Percentiles rank a stretch among this genome's conserved stretches.
Conservation (phyloP, 805 yeast species). For the Suhomyces sp. region DNA sequence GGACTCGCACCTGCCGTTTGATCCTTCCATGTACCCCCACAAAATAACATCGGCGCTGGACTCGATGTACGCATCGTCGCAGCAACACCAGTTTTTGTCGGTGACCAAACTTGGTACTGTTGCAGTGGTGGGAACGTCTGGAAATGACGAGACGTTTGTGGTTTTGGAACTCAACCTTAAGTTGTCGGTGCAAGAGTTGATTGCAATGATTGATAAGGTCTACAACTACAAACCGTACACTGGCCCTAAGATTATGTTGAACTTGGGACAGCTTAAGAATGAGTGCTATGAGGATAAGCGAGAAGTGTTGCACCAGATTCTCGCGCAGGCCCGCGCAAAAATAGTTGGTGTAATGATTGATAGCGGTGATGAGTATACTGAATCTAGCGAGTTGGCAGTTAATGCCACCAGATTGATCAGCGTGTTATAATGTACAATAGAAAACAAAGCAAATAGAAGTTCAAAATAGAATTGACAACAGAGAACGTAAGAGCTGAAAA, state of each 20-base stretch:
- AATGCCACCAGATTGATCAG: constrained; percentile 24
- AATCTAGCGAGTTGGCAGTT: constrained; percentile 15
- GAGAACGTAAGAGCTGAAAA: no score
- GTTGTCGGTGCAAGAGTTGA: constrained; percentile 11
- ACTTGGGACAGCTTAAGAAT: constrained; percentile 24
- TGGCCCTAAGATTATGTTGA: constrained; percentile 25
- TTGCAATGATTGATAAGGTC: constrained; percentile 12
- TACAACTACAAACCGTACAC: constrained; percentile 14
- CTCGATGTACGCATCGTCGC: constrained; percentile 43
- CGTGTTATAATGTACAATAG: constrained; percentile 12
- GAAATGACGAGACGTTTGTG: constrained; percentile 50
- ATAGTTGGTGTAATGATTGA: constrained; percentile 40
- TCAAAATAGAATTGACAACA: not conserved
- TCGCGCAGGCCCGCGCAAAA: constrained; percentile 14
- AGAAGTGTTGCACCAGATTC: constrained; percentile 11
- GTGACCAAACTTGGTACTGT: constrained; percentile 48
- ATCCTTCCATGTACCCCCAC: constrained; percentile 22
- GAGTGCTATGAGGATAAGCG: constrained; percentile 15
- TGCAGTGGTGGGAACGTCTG: constrained; percentile 48
- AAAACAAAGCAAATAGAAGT: not conserved
- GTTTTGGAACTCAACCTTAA: constrained; percentile 27
- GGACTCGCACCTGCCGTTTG: constrained; percentile 12
- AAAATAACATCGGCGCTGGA: constrained; percentile 40
- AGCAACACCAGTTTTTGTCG: constrained; percentile 47
- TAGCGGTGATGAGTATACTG: constrained; percentile 36